Evolutionary conservation across 306 rosid genomes (phyloP), one percentile per base, ranked within the genome.

Genomic region (Chamaecrista fasciculata): DNA sequence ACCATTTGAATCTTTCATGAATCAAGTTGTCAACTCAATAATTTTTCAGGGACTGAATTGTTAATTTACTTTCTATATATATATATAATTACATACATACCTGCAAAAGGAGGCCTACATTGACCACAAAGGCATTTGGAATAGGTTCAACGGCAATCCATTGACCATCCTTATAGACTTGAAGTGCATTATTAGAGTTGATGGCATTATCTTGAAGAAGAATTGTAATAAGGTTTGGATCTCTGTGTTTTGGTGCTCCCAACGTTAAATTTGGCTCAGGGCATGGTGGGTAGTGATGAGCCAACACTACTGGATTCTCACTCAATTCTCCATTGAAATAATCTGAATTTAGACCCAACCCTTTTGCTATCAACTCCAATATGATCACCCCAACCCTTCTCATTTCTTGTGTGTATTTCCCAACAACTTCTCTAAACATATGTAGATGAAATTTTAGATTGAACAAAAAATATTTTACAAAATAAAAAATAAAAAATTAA

Each of bases 251-350:
- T 10, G 78, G 64, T 39, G 83, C 3, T 23, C 93, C 96, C 42
- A 90, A 72, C 2, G 96, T 78, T 60, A 90, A 46, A 59, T 82
- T 71, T 60, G 93, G 91, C 25, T 90, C 80, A 6, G 93, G 96
- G 26, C 96, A 90, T 1, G 86, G 83, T 2, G 96, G 96, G 57
- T 90, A 90, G 20, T 85, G 81, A 75, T 90, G 87, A 24, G 73
- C 76, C 50, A 87, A n/a, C 47, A 90, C 5, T 2, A 58, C 5
- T 1, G 89, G 85, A 23, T 70, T 73, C 20, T 68, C 79, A 66
- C 75, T 63, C 4, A 71, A 73, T 26, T 36, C 86, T 16, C 81
- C 88, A 6, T 19, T 3, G 34, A 90, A 85, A 65, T 55, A 78
- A 25, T 46, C 68, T 4, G 25, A 50, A 8, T 28, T 28, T 0